Percentiles rank a stretch among this genome's conserved stretches.
phyloP scores from a whole-genome alignment of 352 stramenopile genomes.

The Plasmopara viticola region DNA sequence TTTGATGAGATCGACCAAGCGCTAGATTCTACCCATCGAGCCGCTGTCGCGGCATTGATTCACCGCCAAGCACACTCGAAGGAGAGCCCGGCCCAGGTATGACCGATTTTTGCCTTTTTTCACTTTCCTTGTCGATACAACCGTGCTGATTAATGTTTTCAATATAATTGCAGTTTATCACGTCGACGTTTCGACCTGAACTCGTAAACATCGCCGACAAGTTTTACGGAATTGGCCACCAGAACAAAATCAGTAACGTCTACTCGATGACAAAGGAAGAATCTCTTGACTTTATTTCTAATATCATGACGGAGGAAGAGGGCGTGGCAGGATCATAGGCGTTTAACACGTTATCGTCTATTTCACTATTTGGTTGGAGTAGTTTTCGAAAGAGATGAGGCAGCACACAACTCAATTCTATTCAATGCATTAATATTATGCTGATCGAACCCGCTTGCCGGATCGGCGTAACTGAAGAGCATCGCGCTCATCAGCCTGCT shows the following conservation, averaged over 20 bases:
- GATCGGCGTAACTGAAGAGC: slow-evolving; percentile 58
- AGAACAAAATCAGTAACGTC: slow-evolving; percentile 98
- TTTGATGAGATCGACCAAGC: slow-evolving; percentile 99
- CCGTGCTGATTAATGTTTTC: slow-evolving; percentile 5
- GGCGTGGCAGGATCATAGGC: slow-evolving; percentile 38
- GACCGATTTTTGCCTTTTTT: slow-evolving; percentile 1
- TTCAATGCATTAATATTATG: slow-evolving; percentile 20
- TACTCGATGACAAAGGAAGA: slow-evolving; percentile 94
- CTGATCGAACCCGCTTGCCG: slow-evolving; percentile 52
- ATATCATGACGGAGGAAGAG: slow-evolving; percentile 87
- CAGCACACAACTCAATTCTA: slow-evolving; percentile 10
- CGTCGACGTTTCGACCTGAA: slow-evolving; percentile 98
- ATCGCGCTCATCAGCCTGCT: slow-evolving; percentile 71
- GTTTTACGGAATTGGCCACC: slow-evolving; percentile 97
- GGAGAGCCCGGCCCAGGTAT: slow-evolving; percentile 94
- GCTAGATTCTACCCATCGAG: slow-evolving; percentile 97
- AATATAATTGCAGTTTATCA: slow-evolving; percentile 87
- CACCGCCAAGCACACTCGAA: slow-evolving; percentile 92
- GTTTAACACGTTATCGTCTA: slow-evolving; percentile 1
- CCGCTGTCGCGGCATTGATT: slow-evolving; percentile 95
- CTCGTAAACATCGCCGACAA: slow-evolving; percentile 95
- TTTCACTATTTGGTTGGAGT: slow-evolving; percentile 5
- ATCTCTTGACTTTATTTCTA: slow-evolving; percentile 94
- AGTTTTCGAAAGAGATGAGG: slow-evolving; percentile 15
- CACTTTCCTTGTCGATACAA: neutral